Conservation (phyloP, 257 asterid genomes). For the Agastache rugosa region DNA sequence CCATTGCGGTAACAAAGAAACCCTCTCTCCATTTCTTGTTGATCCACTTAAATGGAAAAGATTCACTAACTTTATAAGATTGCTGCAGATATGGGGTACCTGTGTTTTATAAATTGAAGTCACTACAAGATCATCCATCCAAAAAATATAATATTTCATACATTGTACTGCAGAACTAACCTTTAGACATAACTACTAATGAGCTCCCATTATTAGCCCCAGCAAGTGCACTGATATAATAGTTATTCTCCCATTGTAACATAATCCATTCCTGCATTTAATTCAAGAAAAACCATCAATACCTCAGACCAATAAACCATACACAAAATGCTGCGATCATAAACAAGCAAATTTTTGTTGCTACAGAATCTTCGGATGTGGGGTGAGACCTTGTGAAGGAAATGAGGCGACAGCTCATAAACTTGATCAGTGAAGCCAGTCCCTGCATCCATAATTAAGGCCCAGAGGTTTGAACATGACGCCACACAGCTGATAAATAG, state of each 20-base stretch:
- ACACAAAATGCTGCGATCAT: neutral
- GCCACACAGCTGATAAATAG: constrained; percentile 67
- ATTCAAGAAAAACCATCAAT: neutral
- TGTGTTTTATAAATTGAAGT: constrained; percentile 18
- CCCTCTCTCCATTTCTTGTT: constrained; percentile 78
- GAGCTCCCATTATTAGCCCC: constrained; percentile 71
- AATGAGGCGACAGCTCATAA: constrained; percentile 63
- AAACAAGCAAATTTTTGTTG: neutral
- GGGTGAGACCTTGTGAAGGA: constrained; percentile 63
- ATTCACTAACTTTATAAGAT: constrained; percentile 70
- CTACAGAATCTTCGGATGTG: neutral
- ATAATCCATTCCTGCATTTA: constrained; percentile 68
- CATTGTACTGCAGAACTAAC: constrained; percentile 43
- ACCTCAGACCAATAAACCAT: neutral
- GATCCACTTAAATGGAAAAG: constrained; percentile 74
- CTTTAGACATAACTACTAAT: constrained; percentile 71
- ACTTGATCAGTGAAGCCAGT: constrained; percentile 71
- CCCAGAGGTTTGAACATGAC: constrained; percentile 72
- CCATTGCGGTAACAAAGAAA: constrained; percentile 71
- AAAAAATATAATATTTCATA: neutral
- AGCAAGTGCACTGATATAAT: constrained; percentile 68
- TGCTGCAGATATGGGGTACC: constrained; percentile 67
- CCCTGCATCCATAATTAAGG: constrained; percentile 80
- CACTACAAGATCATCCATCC: neutral
- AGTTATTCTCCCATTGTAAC: constrained; percentile 71